These are phyloP conservation scores for Alternaria sp. DNA, from an alignment of 2,329 filamentous ascomycete species.

Conservation along the genomic window DNA sequence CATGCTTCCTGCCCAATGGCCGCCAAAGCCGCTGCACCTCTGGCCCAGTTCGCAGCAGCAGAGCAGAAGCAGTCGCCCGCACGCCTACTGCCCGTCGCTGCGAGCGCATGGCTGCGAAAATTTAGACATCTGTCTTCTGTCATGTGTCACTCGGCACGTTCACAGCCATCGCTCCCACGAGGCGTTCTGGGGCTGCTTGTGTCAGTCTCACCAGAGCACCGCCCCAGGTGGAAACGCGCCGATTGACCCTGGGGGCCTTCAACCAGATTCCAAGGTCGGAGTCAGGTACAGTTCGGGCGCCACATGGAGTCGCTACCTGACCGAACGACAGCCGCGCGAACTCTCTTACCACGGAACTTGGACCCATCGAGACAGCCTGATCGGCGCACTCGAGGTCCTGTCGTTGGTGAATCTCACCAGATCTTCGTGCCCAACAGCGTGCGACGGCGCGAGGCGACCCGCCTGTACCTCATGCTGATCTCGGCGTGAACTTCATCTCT, in stretches of 20 bases:
- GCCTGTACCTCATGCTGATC: conserved; percentile 6
- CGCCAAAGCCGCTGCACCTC: conserved; percentile 12
- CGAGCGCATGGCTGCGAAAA: background rate
- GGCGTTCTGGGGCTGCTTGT: background rate
- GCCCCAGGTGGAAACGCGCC: background rate
- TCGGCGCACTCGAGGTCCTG: conserved; percentile 24
- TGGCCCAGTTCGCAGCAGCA: conserved; percentile 14
- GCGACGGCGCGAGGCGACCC: conserved; percentile 27
- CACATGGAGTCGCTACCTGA: conserved; percentile 14
- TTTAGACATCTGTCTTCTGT: conserved; percentile 1
- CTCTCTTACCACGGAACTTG: background rate
- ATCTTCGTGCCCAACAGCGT: conserved; percentile 19
- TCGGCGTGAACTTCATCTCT: background rate
- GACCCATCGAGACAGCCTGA: conserved; percentile 15
- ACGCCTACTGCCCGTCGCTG: background rate
- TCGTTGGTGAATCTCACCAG: conserved; percentile 6
- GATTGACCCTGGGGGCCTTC: background rate
- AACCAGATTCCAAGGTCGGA: conserved; percentile 1
- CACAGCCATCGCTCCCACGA: background rate
- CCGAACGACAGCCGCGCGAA: conserved; percentile 18
- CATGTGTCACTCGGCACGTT: conserved; percentile 13
- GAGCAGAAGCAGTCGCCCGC: background rate
- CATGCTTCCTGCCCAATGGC: conserved; percentile 17
- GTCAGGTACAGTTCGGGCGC: conserved; percentile 12
- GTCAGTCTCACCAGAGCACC: background rate